Evolutionary conservation across 176 grass and related monocot genomes (phyloP).

Genomic region (Zea mays): DNA sequence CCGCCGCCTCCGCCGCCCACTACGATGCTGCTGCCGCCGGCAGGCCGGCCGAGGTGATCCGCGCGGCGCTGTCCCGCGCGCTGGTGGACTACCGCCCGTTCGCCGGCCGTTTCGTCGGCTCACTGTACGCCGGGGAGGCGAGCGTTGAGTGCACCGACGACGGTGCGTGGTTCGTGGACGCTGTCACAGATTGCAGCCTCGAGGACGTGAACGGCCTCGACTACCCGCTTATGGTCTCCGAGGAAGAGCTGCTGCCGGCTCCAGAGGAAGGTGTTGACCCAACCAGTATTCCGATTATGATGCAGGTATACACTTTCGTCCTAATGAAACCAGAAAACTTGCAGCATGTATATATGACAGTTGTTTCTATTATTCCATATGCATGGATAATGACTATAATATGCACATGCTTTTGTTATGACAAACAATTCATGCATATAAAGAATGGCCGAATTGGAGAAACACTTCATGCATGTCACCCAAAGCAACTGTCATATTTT

Average conservation of each 20-base stretch:
- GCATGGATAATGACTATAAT: no score
- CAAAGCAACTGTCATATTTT: no score
- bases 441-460: no score
- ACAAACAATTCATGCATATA: no score
- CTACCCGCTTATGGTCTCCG: constrained; percentile 51
- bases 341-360: no score
- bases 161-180: constrained; percentile 69
- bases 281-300: constrained; percentile 55
- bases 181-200: constrained; percentile 50
- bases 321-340: no score
- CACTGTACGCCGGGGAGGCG: constrained; percentile 28
- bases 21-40: no score
- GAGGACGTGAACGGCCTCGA: constrained; percentile 65
- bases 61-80: constrained; percentile 48
- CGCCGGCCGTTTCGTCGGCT: constrained; percentile 63
- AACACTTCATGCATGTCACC: no score
- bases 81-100: constrained; percentile 63
- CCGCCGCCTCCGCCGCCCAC: no score
- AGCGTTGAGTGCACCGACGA: constrained; percentile 56
- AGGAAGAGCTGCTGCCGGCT: constrained; percentile 59
- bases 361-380: no score
- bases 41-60: constrained; percentile 48
- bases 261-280: constrained; percentile 41
- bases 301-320: constrained; percentile 57
- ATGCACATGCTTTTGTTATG: no score